Evolutionary conservation across 1,139 yeast species (phyloP).

Genomic region (Taphrina pruni): DNA sequence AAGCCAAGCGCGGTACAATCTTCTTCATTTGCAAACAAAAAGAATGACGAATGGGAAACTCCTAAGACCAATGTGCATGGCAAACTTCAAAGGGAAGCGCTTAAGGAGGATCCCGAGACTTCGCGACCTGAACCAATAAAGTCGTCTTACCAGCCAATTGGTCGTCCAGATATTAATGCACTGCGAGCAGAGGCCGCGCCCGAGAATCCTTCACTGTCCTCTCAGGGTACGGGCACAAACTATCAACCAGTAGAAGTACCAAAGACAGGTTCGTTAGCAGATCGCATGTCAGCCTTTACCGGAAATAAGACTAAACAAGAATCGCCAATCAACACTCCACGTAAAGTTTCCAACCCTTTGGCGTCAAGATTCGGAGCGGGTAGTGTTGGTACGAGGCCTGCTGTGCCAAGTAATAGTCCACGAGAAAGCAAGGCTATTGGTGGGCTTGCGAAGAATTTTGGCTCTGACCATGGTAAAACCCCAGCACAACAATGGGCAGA

Average conservation of each 20-base stretch:
- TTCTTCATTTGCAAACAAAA: slow-evolving; percentile 1
- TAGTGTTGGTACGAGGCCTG: slow-evolving; percentile 49
- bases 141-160: slow-evolving; percentile 63
- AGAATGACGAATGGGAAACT: slow-evolving; percentile 34
- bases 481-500: slow-evolving; percentile 98
- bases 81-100: slow-evolving; percentile 46
- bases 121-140: slow-evolving; percentile 48
- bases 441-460: slow-evolving; percentile 73
- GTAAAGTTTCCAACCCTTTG: slow-evolving; percentile 35
- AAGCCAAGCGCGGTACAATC: slow-evolving; percentile 47
- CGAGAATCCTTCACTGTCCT: slow-evolving; percentile 42
- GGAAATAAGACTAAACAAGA: slow-evolving; percentile 28
- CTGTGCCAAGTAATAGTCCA: slow-evolving; percentile 59
- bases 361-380: slow-evolving; percentile 44
- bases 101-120: background rate
- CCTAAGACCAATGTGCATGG: slow-evolving; percentile 22
- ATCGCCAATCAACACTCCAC: slow-evolving; percentile 43
- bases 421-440: slow-evolving; percentile 68
- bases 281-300: slow-evolving; percentile 42
- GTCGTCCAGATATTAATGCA: slow-evolving; percentile 61
- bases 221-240: slow-evolving; percentile 49
- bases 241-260: slow-evolving; percentile 39
- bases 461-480: slow-evolving; percentile 77
- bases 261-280: slow-evolving; percentile 49
- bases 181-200: slow-evolving; percentile 55